These are phyloP conservation scores for Leccinum ponderosum DNA, from an alignment of 1,284 basidiomycete species.

Conservation along the genomic window DNA sequence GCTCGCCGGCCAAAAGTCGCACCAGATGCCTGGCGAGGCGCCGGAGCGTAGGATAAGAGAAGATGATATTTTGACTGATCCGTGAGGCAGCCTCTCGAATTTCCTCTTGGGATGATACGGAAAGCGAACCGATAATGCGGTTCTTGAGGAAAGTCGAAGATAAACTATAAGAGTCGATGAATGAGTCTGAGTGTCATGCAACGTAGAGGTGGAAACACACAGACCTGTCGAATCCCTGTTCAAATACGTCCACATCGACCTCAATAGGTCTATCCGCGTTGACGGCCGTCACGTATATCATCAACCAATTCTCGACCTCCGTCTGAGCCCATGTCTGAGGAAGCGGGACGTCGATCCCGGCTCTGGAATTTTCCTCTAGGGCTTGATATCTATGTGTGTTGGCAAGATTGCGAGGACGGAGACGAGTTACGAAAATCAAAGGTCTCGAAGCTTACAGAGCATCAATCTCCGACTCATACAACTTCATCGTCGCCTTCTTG, in stretches of 20 bases:
- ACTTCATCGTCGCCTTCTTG: slow-evolving; percentile 26
- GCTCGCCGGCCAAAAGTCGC: slow-evolving; percentile 9
- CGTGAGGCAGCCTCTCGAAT: slow-evolving; percentile 9
- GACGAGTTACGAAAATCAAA: background rate
- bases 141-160: slow-evolving; percentile 29
- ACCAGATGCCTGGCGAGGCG: slow-evolving; percentile 18
- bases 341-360: slow-evolving; percentile 13
- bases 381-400: background rate
- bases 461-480: slow-evolving; percentile 32
- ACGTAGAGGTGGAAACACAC: background rate
- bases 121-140: slow-evolving; percentile 22
- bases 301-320: slow-evolving; percentile 28
- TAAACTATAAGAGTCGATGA: slow-evolving; percentile 10
- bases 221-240: slow-evolving; percentile 34
- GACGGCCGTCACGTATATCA: slow-evolving; percentile 24
- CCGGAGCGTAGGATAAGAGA: slow-evolving; percentile 27
- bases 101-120: slow-evolving; percentile 4
- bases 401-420: background rate
- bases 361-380: slow-evolving; percentile 17
- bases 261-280: slow-evolving; percentile 17
- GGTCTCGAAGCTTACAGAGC: slow-evolving; percentile 13
- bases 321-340: slow-evolving; percentile 18
- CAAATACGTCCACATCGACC: slow-evolving; percentile 21
- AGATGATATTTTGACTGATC: slow-evolving; percentile 30
- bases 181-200: background rate